Percentiles rank a stretch among this genome's conserved stretches.
phyloP scores from a whole-genome alignment of 2,329 filamentous ascomycete species.

The Leptoxyphium fumago region DNA sequence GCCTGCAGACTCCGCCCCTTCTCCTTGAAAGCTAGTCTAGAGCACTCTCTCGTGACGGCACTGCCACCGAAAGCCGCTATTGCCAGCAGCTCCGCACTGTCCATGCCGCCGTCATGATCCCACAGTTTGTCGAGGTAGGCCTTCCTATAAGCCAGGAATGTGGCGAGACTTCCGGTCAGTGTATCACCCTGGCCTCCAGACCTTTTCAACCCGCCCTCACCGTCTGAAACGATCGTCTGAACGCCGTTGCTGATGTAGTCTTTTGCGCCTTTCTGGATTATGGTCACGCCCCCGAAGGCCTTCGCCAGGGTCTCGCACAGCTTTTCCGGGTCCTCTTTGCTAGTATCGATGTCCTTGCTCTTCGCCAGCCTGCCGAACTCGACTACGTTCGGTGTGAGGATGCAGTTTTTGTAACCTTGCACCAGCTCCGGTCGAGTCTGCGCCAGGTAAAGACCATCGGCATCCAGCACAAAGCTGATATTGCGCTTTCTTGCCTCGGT shows the following conservation, averaged over 20 bases:
- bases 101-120: slow-evolving; percentile 45
- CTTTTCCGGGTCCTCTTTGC: slow-evolving; percentile 34
- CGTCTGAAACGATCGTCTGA: slow-evolving; percentile 59
- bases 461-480: slow-evolving; percentile 79
- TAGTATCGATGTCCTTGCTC: slow-evolving; percentile 51
- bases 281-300: slow-evolving; percentile 72
- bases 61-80: slow-evolving; percentile 78
- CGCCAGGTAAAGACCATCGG: slow-evolving; percentile 71
- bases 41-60: slow-evolving; percentile 79
- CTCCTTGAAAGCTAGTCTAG: slow-evolving; percentile 69
- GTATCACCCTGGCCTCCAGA: slow-evolving; percentile 94
- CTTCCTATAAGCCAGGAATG: slow-evolving; percentile 74
- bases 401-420: slow-evolving; percentile 64
- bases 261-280: slow-evolving; percentile 73
- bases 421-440: slow-evolving; percentile 63
- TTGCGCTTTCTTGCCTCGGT: slow-evolving; percentile 55
- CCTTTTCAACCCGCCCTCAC: slow-evolving; percentile 71
- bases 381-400: slow-evolving; percentile 88
- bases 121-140: slow-evolving; percentile 76
- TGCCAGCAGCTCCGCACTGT: slow-evolving; percentile 45
- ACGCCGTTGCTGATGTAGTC: slow-evolving; percentile 75
- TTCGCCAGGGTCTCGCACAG: slow-evolving; percentile 57
- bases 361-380: slow-evolving; percentile 78
- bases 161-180: slow-evolving; percentile 76
- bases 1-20: slow-evolving; percentile 82